phyloP scores from a whole-genome alignment of 2,329 filamentous ascomycete genomes.

The Phoma sp. region DNA sequence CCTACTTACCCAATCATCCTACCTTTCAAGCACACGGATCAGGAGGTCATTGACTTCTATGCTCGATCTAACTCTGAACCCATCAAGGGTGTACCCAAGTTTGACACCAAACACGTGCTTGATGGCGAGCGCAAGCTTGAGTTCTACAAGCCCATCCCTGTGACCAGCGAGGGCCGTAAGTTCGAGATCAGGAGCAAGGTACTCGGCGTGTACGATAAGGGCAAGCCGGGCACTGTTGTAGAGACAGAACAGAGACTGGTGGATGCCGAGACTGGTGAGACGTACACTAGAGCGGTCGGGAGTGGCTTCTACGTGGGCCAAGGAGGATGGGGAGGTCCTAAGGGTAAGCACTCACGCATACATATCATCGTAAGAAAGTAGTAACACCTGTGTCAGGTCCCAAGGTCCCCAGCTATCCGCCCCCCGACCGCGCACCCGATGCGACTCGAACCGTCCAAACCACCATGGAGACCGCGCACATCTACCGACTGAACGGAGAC shows the following conservation, averaged over 20 bases:
- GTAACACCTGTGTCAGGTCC: slow-evolving; percentile 54
- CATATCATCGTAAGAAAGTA: neutral
- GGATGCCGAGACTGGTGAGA: slow-evolving; percentile 70
- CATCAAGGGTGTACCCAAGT: slow-evolving; percentile 77
- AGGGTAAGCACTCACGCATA: slow-evolving; percentile 62
- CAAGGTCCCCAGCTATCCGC: slow-evolving; percentile 76
- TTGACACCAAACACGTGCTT: slow-evolving; percentile 75
- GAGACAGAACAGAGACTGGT: slow-evolving; percentile 81
- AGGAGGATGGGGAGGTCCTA: slow-evolving; percentile 85
- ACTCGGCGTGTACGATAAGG: slow-evolving; percentile 88
- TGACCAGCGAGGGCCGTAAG: slow-evolving; percentile 70
- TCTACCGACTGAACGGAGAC: slow-evolving; percentile 78
- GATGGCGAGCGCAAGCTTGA: slow-evolving; percentile 84
- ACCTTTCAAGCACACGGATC: slow-evolving; percentile 77
- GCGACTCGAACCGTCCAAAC: slow-evolving; percentile 73
- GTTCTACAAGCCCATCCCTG: slow-evolving; percentile 76
- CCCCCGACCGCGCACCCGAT: slow-evolving; percentile 76
- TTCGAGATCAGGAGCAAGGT: slow-evolving; percentile 82
- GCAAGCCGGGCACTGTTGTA: slow-evolving; percentile 79
- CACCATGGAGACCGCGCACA: slow-evolving; percentile 68
- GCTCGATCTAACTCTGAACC: slow-evolving; percentile 67
- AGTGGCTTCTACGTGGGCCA: slow-evolving; percentile 82
- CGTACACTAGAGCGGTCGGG: slow-evolving; percentile 72
- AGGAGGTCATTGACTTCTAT: slow-evolving; percentile 87
- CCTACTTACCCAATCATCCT: slow-evolving; percentile 87